These are phyloP conservation scores for Jacaranda mimosifolia DNA, from an alignment of 257 asterid genomes.

Conservation along the genomic window DNA sequence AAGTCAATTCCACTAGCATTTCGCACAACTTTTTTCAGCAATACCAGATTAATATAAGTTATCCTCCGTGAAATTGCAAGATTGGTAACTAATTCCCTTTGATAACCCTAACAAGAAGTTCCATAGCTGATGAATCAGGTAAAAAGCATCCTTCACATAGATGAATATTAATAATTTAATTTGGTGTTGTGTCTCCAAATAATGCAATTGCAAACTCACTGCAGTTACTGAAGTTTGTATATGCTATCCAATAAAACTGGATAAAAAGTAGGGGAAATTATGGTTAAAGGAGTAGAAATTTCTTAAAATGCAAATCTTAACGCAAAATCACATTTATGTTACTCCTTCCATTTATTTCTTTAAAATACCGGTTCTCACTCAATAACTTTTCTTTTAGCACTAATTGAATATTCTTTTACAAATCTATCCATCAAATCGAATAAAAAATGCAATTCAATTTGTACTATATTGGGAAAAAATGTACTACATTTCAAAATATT, in stretches of 20 bases:
- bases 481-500: too few relatives aligned
- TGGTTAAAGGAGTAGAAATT: too few relatives aligned
- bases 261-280: neutral
- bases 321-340: too few relatives aligned
- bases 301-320: too few relatives aligned
- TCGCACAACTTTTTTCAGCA: neutral
- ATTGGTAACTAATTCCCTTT: neutral
- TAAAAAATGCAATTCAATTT: too few relatives aligned
- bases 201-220: neutral
- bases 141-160: slow-evolving; percentile 1
- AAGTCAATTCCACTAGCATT: slow-evolving; percentile 9
- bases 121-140: slow-evolving; percentile 14
- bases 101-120: neutral
- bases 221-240: neutral
- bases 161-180: neutral
- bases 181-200: neutral
- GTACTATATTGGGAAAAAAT: too few relatives aligned
- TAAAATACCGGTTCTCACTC: too few relatives aligned
- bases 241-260: neutral
- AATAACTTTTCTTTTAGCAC: too few relatives aligned
- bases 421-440: too few relatives aligned
- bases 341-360: too few relatives aligned
- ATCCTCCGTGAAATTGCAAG: neutral
- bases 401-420: too few relatives aligned
- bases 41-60: neutral